These are phyloP conservation scores for Pythium volutum DNA, from an alignment of 352 stramenopile species.

Conservation along the genomic window DNA sequence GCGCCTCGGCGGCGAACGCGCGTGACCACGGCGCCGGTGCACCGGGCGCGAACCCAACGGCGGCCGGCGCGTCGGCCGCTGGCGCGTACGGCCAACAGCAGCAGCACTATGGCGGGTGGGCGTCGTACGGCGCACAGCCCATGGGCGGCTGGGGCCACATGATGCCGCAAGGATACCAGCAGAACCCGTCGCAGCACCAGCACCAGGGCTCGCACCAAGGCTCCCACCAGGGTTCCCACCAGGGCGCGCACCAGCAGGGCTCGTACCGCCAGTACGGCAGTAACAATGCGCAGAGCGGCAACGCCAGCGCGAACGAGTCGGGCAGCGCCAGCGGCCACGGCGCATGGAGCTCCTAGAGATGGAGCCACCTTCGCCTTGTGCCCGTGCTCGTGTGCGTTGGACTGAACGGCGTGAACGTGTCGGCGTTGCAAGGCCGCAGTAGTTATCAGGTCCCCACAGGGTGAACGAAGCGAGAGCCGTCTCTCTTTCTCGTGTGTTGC, in stretches of 20 bases:
- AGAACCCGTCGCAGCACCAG: conserved; percentile 60
- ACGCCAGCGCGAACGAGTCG: conserved; percentile 37
- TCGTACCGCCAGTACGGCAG: conserved; percentile 76
- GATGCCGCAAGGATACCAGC: conserved; percentile 83
- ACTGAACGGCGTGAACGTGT: neutral
- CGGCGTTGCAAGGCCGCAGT: neutral
- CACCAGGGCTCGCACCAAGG: conserved; percentile 63
- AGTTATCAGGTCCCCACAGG: conserved; percentile 6
- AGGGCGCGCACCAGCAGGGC: conserved; percentile 49
- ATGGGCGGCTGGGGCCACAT: conserved; percentile 79
- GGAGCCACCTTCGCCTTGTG: neutral
- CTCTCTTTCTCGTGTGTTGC: neutral
- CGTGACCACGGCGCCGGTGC: conserved; percentile 58
- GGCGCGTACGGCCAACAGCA: conserved; percentile 62
- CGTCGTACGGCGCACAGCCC: conserved; percentile 70
- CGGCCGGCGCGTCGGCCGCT: conserved; percentile 25
- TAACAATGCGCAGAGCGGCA: conserved; percentile 37
- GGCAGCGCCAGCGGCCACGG: conserved; percentile 40
- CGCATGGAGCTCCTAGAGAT: conserved; percentile 73
- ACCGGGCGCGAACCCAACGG: conserved; percentile 65
- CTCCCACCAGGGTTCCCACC: conserved; percentile 37
- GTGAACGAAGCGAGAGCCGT: neutral
- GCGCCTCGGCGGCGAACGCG: conserved; percentile 26
- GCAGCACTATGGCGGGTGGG: conserved; percentile 71
- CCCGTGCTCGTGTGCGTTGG: neutral